phyloP scores from a whole-genome alignment of 306 rosid genomes.

The Neltuma alba region DNA sequence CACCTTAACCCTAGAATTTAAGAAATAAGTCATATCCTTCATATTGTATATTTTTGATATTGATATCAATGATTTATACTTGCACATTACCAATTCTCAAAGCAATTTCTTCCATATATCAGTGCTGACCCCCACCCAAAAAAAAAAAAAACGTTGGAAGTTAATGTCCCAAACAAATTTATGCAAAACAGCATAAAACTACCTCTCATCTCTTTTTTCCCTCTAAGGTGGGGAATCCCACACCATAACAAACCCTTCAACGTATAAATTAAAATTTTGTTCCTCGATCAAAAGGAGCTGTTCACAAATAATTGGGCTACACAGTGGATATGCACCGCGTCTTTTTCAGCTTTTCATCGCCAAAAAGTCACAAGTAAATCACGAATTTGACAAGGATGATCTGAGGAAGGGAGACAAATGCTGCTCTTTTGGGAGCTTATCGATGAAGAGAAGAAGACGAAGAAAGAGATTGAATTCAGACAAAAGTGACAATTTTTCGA shows the following conservation, averaged over 20 bases:
- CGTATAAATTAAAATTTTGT: not conserved
- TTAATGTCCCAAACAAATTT: too few relatives aligned
- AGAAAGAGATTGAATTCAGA: slow-evolving; percentile 24
- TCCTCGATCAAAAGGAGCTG: not conserved
- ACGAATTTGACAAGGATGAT: slow-evolving; percentile 40
- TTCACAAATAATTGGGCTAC: slow-evolving; percentile 8
- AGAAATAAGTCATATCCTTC: too few relatives aligned
- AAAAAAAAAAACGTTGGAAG: too few relatives aligned
- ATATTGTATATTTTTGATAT: too few relatives aligned
- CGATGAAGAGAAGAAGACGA: slow-evolving; percentile 54
- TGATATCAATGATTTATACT: too few relatives aligned
- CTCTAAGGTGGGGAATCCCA: not conserved
- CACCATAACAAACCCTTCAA: not conserved
- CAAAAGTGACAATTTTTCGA: slow-evolving; percentile 32
- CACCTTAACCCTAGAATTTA: too few relatives aligned
- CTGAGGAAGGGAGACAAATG: slow-evolving; percentile 20
- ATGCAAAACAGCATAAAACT: too few relatives aligned
- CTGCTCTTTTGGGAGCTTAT: slow-evolving; percentile 35
- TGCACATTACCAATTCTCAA: too few relatives aligned
- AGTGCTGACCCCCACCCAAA: too few relatives aligned
- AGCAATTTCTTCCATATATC: too few relatives aligned
- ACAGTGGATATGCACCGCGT: slow-evolving; percentile 29
- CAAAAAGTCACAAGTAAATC: slow-evolving; percentile 2
- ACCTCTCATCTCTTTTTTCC: too few relatives aligned
- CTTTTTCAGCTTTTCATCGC: slow-evolving; percentile 28